Evolutionary conservation across 306 rosid genomes (phyloP).

Genomic region (Trichosanthes truncata): DNA sequence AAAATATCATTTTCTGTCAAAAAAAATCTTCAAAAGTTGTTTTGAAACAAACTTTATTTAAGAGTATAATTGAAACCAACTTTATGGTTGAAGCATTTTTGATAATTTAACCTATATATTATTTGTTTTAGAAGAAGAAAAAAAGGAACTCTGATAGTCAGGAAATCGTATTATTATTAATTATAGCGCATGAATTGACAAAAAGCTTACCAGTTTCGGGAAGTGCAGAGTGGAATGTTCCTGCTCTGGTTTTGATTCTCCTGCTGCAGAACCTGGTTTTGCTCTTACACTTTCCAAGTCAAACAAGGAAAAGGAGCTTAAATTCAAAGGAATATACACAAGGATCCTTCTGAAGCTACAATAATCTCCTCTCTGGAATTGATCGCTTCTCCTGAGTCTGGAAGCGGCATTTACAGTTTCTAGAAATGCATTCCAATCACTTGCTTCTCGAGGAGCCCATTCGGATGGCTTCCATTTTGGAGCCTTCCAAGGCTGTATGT

Average conservation of each 20-base stretch:
- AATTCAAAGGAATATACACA: neutral
- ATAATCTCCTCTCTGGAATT: neutral
- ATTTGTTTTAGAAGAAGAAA: too few relatives aligned
- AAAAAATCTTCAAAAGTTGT: too few relatives aligned
- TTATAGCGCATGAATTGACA: neutral
- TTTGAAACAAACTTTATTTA: too few relatives aligned
- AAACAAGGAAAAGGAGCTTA: neutral
- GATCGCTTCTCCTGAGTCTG: neutral
- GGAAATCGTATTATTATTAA: neutral
- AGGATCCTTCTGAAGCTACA: neutral
- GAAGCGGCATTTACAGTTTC: neutral
- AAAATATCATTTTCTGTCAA: too few relatives aligned
- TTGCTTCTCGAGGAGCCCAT: slow-evolving; percentile 91
- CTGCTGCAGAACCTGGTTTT: neutral
- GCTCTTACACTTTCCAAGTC: neutral
- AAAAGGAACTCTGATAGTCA: neutral
- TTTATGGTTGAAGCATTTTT: too few relatives aligned
- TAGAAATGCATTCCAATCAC: slow-evolving; percentile 70
- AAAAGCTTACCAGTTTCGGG: neutral
- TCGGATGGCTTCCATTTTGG: slow-evolving; percentile 81
- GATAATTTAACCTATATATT: too few relatives aligned
- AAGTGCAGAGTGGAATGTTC: neutral
- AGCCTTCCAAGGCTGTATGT: slow-evolving; percentile 77
- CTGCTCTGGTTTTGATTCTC: neutral
- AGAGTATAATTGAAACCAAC: too few relatives aligned